phyloP scores from a whole-genome alignment of 805 yeast species.

The Priceomyces medius region DNA sequence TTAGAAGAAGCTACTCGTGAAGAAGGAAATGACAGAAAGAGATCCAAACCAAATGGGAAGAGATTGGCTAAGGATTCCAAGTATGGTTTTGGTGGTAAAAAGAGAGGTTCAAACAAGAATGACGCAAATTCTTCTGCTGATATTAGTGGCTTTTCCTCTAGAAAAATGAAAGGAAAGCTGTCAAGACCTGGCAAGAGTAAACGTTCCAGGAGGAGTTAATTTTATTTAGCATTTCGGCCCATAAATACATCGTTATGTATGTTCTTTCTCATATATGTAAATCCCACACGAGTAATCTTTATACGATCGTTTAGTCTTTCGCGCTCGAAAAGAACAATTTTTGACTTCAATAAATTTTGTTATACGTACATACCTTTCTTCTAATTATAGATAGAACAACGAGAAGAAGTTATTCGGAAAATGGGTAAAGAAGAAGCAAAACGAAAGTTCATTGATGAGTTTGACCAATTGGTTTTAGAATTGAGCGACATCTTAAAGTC shows the following conservation, averaged over 20 bases:
- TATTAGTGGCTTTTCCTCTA: constrained; percentile 53
- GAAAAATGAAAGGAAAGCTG: constrained; percentile 49
- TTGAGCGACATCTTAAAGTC: constrained; percentile 56
- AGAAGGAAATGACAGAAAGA: constrained; percentile 40
- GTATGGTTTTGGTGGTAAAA: constrained; percentile 77
- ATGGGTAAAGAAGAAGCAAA: constrained; percentile 41
- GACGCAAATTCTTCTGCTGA: constrained; percentile 72
- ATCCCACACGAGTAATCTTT: background rate
- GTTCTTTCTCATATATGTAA: background rate
- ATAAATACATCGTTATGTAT: background rate
- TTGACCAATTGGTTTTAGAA: constrained; percentile 78
- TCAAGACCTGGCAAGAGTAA: constrained; percentile 45
- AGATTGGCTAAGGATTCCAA: constrained; percentile 70
- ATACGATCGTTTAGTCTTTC: constrained; percentile 3
- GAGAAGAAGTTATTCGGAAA: constrained; percentile 1
- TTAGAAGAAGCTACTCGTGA: constrained; percentile 85
- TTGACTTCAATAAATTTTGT: background rate
- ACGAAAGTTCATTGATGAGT: constrained; percentile 60
- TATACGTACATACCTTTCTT: background rate
- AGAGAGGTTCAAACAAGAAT: constrained; percentile 69
- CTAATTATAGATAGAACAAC: background rate
- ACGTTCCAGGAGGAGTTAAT: constrained; percentile 28
- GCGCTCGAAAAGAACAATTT: background rate
- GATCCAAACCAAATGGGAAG: constrained; percentile 59
- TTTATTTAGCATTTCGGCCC: constrained; percentile 1